phyloP scores from a whole-genome alignment of 345 rosid genomes.

The Isatis tinctoria region DNA sequence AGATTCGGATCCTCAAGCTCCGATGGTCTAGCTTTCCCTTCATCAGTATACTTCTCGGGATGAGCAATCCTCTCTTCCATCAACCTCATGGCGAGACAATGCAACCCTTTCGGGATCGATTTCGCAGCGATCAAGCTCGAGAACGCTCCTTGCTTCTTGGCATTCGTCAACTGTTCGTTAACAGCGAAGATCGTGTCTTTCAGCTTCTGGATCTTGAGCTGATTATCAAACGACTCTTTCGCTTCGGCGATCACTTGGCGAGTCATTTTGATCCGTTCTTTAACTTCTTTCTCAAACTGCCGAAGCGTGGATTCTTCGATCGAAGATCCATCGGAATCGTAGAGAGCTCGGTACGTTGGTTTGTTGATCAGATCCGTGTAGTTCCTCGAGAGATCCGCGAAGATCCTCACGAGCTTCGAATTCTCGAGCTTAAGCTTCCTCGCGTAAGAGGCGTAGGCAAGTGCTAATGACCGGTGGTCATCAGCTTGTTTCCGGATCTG shows the following conservation, averaged over 20 bases:
- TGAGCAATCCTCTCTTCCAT: slow-evolving; percentile 95
- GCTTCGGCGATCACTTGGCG: slow-evolving; percentile 87
- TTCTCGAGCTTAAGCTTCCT: slow-evolving; percentile 94
- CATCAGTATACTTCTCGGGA: slow-evolving; percentile 73
- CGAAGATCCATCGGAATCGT: slow-evolving; percentile 55
- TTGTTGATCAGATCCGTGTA: slow-evolving; percentile 79
- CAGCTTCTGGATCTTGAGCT: slow-evolving; percentile 90
- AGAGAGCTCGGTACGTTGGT: slow-evolving; percentile 55
- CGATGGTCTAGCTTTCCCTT: slow-evolving; percentile 57
- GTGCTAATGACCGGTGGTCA: slow-evolving; percentile 74
- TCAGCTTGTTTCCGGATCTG: slow-evolving; percentile 98
- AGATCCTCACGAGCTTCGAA: slow-evolving; percentile 77
- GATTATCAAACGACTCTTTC: slow-evolving; percentile 91
- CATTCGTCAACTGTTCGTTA: slow-evolving; percentile 83
- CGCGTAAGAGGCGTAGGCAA: slow-evolving; percentile 90
- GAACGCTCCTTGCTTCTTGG: slow-evolving; percentile 95
- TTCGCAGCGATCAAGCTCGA: slow-evolving; percentile 94
- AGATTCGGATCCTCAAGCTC: slow-evolving; percentile 85
- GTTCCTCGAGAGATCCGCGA: slow-evolving; percentile 82
- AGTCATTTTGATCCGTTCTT: slow-evolving; percentile 83
- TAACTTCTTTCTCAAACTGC: slow-evolving; percentile 93
- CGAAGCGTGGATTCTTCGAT: slow-evolving; percentile 67
- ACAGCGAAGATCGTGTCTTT: slow-evolving; percentile 86
- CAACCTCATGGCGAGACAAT: slow-evolving; percentile 89
- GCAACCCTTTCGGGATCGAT: slow-evolving; percentile 90